Base-by-base conservation (phyloP, 2,329 filamentous ascomycete genomes). In the Ciborinia camelliae region DNA sequence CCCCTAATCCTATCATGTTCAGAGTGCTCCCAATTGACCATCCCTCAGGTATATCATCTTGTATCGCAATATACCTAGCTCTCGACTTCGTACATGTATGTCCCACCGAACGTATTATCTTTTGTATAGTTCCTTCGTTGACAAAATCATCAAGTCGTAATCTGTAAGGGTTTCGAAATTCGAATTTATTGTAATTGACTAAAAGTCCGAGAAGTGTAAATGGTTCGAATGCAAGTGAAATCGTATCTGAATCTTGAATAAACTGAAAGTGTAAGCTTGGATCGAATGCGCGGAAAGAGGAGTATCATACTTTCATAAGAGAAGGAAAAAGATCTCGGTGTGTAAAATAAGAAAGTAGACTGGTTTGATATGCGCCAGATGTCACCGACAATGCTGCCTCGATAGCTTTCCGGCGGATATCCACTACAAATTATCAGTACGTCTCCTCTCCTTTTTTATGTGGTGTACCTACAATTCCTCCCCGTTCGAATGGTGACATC, bases 121-220 rank as follows among this genome's bases (percentile, higher is more conserved):
- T 91, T 66, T 89, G 85, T 72, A 98, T 97, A 2, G 90, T 89
- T 0, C 83, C 81, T 74, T 98, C 93, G 74, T 99, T 97, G 72
- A 97, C 92, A 77, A 98, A 98, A 76, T 98, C 93, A 72, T 94
- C 92, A 20, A 99, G 83, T 35, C 94, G 90, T 68, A 96, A 81
- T 72, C 95, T 90, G 73, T 99, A 99, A 0, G 94, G 94, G 71
- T 99, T 99, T 75, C 97, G 93, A 65, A 96, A 94, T 77, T 99
- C 95, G 74, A 99, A 99, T 77, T 98, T 99, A 83, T 99, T 98
- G 83, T 98, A 98, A 78, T 98, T 99, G 69, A 91, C 90, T 62
- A 99, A 81, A 4, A 98, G 82, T 15, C 94, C 94, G 26, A 97
- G 82, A 12, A 98, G 84, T 18, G 89, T 86, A 70, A 97, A 92